phyloP scores from a whole-genome alignment of 208 protist genomes.

The Phytomonas francai region DNA sequence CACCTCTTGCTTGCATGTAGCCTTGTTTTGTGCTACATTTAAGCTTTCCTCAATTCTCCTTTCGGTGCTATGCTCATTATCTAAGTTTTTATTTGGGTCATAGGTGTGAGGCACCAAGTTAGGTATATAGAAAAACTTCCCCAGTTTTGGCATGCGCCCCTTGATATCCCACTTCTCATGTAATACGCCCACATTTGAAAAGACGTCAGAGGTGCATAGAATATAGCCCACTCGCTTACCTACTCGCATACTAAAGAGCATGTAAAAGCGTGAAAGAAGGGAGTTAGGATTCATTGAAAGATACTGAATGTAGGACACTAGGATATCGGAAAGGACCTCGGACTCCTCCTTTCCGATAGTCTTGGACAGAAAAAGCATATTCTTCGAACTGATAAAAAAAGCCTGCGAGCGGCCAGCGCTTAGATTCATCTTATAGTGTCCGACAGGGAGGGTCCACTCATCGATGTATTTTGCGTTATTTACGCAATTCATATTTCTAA shows the following conservation, averaged over 20 bases:
- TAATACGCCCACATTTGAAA: slow-evolving; percentile 31
- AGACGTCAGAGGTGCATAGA: slow-evolving; percentile 76
- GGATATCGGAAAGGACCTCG: slow-evolving; percentile 40
- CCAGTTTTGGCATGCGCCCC: slow-evolving; percentile 74
- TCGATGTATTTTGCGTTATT: slow-evolving; percentile 38
- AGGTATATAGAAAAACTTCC: slow-evolving; percentile 58
- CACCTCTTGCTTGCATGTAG: slow-evolving; percentile 15
- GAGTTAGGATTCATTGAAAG: slow-evolving; percentile 34
- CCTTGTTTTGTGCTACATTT: background rate
- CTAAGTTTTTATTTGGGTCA: slow-evolving; percentile 44
- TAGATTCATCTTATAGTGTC: slow-evolving; percentile 46
- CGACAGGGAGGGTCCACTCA: slow-evolving; percentile 65
- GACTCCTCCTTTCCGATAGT: slow-evolving; percentile 70
- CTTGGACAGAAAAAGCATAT: slow-evolving; percentile 77
- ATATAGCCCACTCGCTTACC: slow-evolving; percentile 52
- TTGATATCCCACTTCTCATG: slow-evolving; percentile 88
- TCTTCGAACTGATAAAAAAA: slow-evolving; percentile 72
- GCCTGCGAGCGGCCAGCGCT: slow-evolving; percentile 79
- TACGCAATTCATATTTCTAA: slow-evolving; percentile 47
- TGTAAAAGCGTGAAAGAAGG: slow-evolving; percentile 76
- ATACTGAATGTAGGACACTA: slow-evolving; percentile 48
- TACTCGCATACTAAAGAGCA: slow-evolving; percentile 50
- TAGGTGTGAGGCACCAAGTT: slow-evolving; percentile 41
- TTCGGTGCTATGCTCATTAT: slow-evolving; percentile 11
- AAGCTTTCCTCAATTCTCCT: slow-evolving; percentile 9